Base-by-base conservation (phyloP, 2,329 filamentous ascomycete species). In the Alternaria dauci region DNA sequence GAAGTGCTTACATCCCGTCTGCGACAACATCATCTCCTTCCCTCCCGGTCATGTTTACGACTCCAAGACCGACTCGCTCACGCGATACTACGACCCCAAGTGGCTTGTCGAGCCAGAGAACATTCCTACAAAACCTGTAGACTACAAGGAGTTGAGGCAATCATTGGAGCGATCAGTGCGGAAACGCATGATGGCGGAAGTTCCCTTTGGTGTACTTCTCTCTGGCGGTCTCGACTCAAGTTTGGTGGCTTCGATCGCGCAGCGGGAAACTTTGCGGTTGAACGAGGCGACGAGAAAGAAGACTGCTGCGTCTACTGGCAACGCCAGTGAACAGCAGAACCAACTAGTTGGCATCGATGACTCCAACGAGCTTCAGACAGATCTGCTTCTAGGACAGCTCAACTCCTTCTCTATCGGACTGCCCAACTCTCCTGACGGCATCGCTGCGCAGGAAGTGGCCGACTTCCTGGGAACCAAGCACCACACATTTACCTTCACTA, bases 351-450 rank as follows among this genome's bases (percentile, higher is more conserved):
- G 95, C 74, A 96, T 99, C 71, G 95, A 98, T 74, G 94, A 96
- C 76, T 88, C 94, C 60, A 91, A 97, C 84, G 88, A 94, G 76
- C 83, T 98, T 63, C 93, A 91, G 50, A 97, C 94, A 14, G 88
- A 97, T 65, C 95, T 94, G 56, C 92, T 95, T 74, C 88, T 98
- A 55, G 93, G 94, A 36, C 92, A 98, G 80, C 88, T 99, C 80
- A 96, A 98, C 88, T 97, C 94, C 16, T 99, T 99, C 86, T 99
- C 95, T 16, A 99, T 99, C 70, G 95, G 95, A 76, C 89, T 99
- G 36, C 94, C 94, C 8, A 92, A 90, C 70, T 92, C 95, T 34
- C 95, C 95, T 51, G 95, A 99, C 80, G 95, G 93, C 76, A 89
- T 91, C 80, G 95, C 95, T 47, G 95, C 95, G 18, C 84, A 94